phyloP scores from a whole-genome alignment of 306 rosid species.

The Carpinus viminea region DNA sequence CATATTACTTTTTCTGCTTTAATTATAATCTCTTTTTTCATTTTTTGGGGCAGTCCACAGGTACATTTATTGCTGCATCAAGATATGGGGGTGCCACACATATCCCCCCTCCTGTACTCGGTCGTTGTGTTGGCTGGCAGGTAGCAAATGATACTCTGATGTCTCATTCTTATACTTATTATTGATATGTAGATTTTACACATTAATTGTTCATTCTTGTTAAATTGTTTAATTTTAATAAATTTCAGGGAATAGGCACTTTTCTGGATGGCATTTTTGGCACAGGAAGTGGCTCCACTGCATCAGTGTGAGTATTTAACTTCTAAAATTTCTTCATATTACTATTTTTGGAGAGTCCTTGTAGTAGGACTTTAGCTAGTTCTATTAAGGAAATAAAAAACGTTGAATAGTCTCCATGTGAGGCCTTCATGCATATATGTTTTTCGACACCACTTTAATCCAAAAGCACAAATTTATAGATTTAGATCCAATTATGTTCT shows the following conservation, averaged over 20 bases:
- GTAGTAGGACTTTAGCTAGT: slow-evolving; percentile 3
- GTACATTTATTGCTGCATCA: slow-evolving; percentile 78
- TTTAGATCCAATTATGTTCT: background rate
- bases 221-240: slow-evolving; percentile 18
- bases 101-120: slow-evolving; percentile 72
- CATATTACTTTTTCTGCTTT: slow-evolving; percentile 14
- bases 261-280: slow-evolving; percentile 75
- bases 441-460: too few species aligned
- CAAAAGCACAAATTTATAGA: too few species aligned
- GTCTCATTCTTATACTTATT: background rate
- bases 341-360: background rate
- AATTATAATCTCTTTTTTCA: slow-evolving; percentile 17
- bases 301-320: slow-evolving; percentile 69
- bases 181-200: background rate
- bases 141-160: slow-evolving; percentile 37
- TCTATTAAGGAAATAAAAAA: background rate
- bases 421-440: background rate
- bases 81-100: slow-evolving; percentile 88
- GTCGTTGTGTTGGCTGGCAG: slow-evolving; percentile 95
- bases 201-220: background rate
- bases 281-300: slow-evolving; percentile 67
- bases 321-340: background rate
- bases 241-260: slow-evolving; percentile 73
- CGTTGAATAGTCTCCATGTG: background rate
- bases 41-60: slow-evolving; percentile 61